phyloP scores from a whole-genome alignment of 257 asterid genomes.

The Salvia hispanica region DNA sequence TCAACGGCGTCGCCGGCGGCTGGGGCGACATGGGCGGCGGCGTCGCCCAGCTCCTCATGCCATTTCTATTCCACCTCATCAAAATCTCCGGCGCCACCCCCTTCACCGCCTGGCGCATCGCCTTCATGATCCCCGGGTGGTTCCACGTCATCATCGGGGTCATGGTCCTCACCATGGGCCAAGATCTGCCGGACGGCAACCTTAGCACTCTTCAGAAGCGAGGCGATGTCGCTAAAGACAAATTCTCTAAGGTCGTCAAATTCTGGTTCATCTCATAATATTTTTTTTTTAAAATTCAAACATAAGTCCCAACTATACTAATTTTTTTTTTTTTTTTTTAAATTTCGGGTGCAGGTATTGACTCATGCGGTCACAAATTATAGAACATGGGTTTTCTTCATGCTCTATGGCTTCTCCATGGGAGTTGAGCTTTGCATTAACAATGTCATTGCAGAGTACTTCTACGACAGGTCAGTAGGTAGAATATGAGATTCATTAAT shows the following conservation, averaged over 20 bases:
- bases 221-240: conserved; percentile 49
- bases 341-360: conserved; percentile 41
- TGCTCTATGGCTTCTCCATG: conserved; percentile 51
- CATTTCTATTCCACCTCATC: conserved; percentile 42
- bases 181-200: conserved; percentile 55
- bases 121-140: conserved; percentile 47
- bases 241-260: conserved; percentile 39
- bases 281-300: too few species aligned
- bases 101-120: conserved; percentile 53
- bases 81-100: conserved; percentile 40
- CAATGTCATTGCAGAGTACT: conserved; percentile 34
- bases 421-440: conserved; percentile 50
- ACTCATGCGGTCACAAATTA: conserved; percentile 49
- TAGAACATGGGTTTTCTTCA: conserved; percentile 48
- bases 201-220: conserved; percentile 38
- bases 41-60: conserved; percentile 47
- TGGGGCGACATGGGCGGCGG: conserved; percentile 64
- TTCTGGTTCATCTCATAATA: too few species aligned
- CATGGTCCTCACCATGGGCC: conserved; percentile 43
- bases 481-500: too few species aligned
- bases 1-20: conserved; percentile 50
- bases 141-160: conserved; percentile 44
- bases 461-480: conserved; percentile 38
- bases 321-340: not conserved
- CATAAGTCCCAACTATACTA: not conserved